phyloP scores from a whole-genome alignment of 148 eudicot genomes.

The Arctostaphylos glauca region DNA sequence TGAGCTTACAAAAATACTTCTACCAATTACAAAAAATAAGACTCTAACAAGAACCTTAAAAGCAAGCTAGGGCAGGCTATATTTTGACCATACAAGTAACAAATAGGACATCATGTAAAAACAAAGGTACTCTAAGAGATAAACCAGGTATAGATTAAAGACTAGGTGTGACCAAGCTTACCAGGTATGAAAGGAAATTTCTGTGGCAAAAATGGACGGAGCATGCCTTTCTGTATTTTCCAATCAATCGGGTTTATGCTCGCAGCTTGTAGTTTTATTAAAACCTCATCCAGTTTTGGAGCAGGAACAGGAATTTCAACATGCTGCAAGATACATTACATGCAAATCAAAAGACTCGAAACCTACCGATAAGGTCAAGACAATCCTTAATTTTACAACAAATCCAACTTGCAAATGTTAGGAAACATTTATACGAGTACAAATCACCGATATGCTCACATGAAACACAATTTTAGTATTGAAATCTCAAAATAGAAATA shows the following conservation, averaged over 20 bases:
- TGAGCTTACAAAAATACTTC: background rate
- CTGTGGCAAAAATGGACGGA: constrained; percentile 55
- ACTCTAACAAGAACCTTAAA: background rate
- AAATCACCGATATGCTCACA: background rate
- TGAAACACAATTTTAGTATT: background rate
- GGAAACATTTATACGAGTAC: background rate
- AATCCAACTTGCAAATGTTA: background rate
- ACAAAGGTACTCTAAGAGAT: background rate
- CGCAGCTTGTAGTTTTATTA: constrained; percentile 73
- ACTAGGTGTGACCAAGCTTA: constrained; percentile 11
- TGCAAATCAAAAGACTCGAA: background rate
- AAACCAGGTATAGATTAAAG: background rate
- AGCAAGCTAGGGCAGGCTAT: background rate
- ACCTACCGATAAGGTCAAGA: background rate
- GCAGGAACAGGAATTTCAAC: constrained; percentile 69
- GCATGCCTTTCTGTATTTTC: constrained; percentile 59
- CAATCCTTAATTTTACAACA: background rate
- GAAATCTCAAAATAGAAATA: too few species aligned
- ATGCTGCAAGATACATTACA: constrained; percentile 48
- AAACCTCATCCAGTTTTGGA: constrained; percentile 58
- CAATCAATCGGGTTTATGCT: constrained; percentile 77
- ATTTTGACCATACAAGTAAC: background rate
- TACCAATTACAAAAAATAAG: background rate
- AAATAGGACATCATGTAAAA: background rate
- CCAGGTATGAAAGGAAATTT: constrained; percentile 72